Evolutionary conservation across 2,329 filamentous ascomycete species (phyloP), one percentile per base, ranked within the genome.

Genomic region (Claviceps capensis): DNA sequence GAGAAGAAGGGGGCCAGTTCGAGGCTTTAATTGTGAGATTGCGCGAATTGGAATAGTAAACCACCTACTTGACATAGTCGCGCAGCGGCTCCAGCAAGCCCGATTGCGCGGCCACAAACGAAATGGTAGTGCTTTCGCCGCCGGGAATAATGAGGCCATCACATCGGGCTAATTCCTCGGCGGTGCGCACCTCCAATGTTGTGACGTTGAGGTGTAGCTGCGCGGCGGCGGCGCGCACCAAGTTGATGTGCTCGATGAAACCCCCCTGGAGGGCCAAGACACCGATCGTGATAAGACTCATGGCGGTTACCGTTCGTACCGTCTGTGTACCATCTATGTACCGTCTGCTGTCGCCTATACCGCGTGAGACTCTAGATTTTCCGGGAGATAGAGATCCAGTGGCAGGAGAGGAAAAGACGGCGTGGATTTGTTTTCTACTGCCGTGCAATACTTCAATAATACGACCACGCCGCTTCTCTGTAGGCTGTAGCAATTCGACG

Each of bases 121-220:
- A 88, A 59, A 98, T 94, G 3, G 91, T 85, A 1, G 93, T 97
- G 69, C 88, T 95, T 68, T 98, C 93, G 55, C 93, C 93, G 50
- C 93, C 93, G 3, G 93, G 93, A 47, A 98, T 81, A 63, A 98
- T 81, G 44, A 98, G 77, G 26, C 82, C 91, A 67, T 91, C 81
- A 69, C 90, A 97, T 59, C 65, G 67, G 4, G 76, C 71, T 36
- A 98, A 76, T 61, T 95, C 78, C 6, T 73, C 70, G 2, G 79
- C 71, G 6, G 84, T 96, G 54, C 91, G 84, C 47, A 97, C 88
- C 67, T 95, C 84, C 56, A 85, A 74, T 63, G 93, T 87, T 26
- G 67, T 63, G 70, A 87, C 83, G 46, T 57, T 66, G 6, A 60
- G 51, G 5, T 60, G 55, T 44, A 85, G 64, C 22, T 69, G 67